Base-by-base conservation (phyloP, 805 yeast genomes). In the Candida anglica region DNA sequence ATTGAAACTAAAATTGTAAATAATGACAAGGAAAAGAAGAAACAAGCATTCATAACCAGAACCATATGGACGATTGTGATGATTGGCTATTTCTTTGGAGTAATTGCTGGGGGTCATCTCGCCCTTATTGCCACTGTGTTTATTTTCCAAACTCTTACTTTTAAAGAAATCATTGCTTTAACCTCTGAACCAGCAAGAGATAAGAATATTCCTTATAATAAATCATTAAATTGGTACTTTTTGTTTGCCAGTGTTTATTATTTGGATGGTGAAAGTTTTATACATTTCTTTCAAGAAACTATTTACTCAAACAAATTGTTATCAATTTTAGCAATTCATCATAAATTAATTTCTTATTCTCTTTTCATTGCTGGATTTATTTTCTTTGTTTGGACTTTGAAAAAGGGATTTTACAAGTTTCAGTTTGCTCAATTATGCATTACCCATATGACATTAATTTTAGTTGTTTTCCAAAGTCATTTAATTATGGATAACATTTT, bases 381-480 rank as follows among this genome's bases (percentile, higher is more conserved):
- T 33, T 76, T 87, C 44, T 93, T 93, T 56, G 97, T 93, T 38
- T 77, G 84, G 47, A 83, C 95, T 30, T 70, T 93, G 53, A 83
- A 88, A 50, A 89, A 85, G 56, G 96, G 96, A 15, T 84, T 79
- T 59, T 79, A 87, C 56, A 82, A 79, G 58, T 88, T 86, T 66
- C 98, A 93, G 64, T 91, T 91, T 67, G 87, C 91, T 15, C 96
- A 93, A 53, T 75, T 93, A 46, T 86, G 96, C 59, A 76, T 85
- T 40, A 89, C 98, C 3, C 97, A 91, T 56, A 87, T 93, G 96
- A 87, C 93, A 14, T 64, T 93, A 47, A 65, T 89, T 41, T 63
- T 93, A 39, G 95, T 91, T 36, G 95, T 93, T 18, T 79, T 86
- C 66, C 98, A 93, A 66, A 93, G 95, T 30, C 95, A 93, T 60